Percentiles rank a stretch among this genome's conserved stretches.
Conservation (phyloP, 192 early-diverging fungal genomes). For the Thoreauomyces humboldtii region DNA sequence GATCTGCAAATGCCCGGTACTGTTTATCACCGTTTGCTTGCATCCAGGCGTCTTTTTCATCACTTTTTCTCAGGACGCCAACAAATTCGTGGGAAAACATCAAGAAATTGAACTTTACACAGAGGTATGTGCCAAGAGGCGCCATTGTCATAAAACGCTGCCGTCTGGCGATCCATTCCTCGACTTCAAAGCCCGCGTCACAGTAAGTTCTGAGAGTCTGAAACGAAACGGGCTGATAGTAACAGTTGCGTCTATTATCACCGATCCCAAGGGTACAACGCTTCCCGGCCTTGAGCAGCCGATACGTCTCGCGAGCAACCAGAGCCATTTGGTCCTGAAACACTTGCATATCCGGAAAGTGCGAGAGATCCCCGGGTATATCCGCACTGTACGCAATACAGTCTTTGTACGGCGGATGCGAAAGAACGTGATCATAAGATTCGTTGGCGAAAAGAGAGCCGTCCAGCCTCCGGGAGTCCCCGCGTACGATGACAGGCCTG, state of each 20-base stretch:
- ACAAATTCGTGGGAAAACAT: slow-evolving; percentile 95
- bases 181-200: slow-evolving; percentile 79
- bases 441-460: slow-evolving; percentile 68
- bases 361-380: slow-evolving; percentile 84
- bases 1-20: too few species aligned
- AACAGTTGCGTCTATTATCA: slow-evolving; percentile 88
- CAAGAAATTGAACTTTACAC: slow-evolving; percentile 85
- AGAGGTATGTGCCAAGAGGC: slow-evolving; percentile 83
- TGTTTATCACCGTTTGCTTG: neutral
- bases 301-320: slow-evolving; percentile 68
- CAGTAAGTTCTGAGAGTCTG: slow-evolving; percentile 81
- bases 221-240: slow-evolving; percentile 84
- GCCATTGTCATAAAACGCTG: slow-evolving; percentile 86
- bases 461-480: slow-evolving; percentile 71
- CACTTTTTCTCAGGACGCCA: slow-evolving; percentile 56
- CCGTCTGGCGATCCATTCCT: slow-evolving; percentile 86
- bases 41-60: neutral
- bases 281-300: slow-evolving; percentile 61
- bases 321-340: slow-evolving; percentile 72
- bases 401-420: slow-evolving; percentile 94
- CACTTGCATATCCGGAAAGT: slow-evolving; percentile 71
- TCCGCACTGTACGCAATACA: slow-evolving; percentile 54
- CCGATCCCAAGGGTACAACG: slow-evolving; percentile 87
- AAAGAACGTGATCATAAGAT: slow-evolving; percentile 83
- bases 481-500: slow-evolving; percentile 77